These are phyloP conservation scores for Fraxinus latifolia DNA, from an alignment of 305 asterid species.

Conservation along the genomic window DNA sequence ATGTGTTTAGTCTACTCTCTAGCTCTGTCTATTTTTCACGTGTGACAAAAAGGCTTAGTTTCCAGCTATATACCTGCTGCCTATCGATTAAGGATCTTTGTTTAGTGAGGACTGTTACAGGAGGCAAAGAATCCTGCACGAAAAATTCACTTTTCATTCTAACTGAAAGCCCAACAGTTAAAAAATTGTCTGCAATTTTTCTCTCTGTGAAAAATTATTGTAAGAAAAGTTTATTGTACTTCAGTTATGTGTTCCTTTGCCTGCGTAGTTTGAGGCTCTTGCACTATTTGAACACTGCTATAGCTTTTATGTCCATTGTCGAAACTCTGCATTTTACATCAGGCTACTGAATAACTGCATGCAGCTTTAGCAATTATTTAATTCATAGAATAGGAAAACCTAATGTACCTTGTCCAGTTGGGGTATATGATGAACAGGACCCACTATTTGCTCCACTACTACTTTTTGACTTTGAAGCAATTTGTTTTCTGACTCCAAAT, in stretches of 20 bases:
- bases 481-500: constrained; percentile 73
- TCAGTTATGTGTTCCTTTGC: constrained; percentile 44
- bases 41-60: constrained; percentile 19
- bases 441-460: constrained; percentile 46
- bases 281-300: constrained; percentile 36
- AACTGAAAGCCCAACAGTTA: constrained; percentile 13
- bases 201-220: constrained; percentile 17
- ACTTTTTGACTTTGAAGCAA: constrained; percentile 55
- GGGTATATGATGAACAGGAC: constrained; percentile 38
- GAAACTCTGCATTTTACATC: constrained; percentile 38
- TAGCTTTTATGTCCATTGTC: constrained; percentile 47
- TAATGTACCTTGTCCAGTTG: constrained; percentile 44
- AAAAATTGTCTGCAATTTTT: neutral
- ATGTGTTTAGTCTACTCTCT: constrained; percentile 7
- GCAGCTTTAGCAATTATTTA: constrained; percentile 19
- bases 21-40: neutral
- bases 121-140: constrained; percentile 53
- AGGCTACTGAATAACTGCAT: constrained; percentile 13
- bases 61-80: constrained; percentile 67
- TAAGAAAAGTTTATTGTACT: constrained; percentile 41
- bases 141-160: constrained; percentile 17
- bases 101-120: constrained; percentile 54
- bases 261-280: constrained; percentile 38
- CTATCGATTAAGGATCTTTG: constrained; percentile 88
- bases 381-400: constrained; percentile 3